Base-by-base conservation (phyloP, 441 rosid species). In the Adansonia rubrostipa region DNA sequence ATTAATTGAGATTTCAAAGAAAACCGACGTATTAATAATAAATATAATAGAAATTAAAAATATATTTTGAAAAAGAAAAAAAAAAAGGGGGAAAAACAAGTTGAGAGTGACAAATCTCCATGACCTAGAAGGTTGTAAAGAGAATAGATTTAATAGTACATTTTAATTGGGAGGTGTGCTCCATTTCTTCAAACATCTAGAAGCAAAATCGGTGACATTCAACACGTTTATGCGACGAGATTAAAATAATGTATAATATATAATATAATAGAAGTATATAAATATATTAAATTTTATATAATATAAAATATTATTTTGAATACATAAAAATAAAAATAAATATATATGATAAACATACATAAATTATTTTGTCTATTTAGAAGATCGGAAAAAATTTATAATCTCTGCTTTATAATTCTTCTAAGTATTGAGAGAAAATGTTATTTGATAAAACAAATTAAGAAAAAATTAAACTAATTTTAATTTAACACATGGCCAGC, bases 121-220 rank as follows among this genome's bases (percentile, higher is more conserved):
- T 24, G 8, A 28, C 13, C 66, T 24, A 61, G 42, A 61, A 24
- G 42, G 15, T 61, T 61, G 65, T 61, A 56, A 17, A 17, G 24
- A 17, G 22, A 17, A 56, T 56, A 17, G 24, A 56, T 56, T 56
- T 6, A 56, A 61, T 24, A 3, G n/a, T 24, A 24, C n/a, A 10
- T 4, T 10, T 24, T 61, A 8, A 24, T 61, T 24, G 66, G 66
- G 66, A 61, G 66, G 17, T 61, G 66, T 61, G 66, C 66, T 24
- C 3, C 15, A 3, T 4, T 9, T 10, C 4, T 36, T 36, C 40
- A 36, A 36, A 36, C 40, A 36, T 36, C 40, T 36, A 4, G 40
- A 36, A 36, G 40, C 40, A 36, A 36, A 36, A 36, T 36, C 40
- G 40, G 40, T 36, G 1, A 36, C 40, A 36, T 36, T 36, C 40